Percentiles rank a stretch among this genome's conserved stretches.
These are phyloP conservation scores for Sphaerulina vaccinii DNA, from an alignment of 2,329 filamentous ascomycete genomes.

Conservation along the genomic window DNA sequence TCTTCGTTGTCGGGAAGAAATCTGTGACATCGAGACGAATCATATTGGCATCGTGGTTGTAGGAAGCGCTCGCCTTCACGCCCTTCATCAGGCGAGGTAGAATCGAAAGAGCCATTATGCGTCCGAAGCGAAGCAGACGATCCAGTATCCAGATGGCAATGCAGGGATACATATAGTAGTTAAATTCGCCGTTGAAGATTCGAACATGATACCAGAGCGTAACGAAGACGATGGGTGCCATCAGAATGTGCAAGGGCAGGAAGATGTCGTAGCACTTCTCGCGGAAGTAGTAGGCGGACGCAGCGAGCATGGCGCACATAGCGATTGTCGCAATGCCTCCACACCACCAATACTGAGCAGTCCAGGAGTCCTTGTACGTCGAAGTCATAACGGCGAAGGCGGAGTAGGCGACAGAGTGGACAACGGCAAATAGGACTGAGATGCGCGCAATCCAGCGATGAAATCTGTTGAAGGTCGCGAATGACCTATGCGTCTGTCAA, in stretches of 20 bases:
- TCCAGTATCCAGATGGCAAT: slow-evolving; percentile 54
- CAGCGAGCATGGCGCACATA: slow-evolving; percentile 48
- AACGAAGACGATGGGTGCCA: slow-evolving; percentile 52
- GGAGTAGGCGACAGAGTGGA: slow-evolving; percentile 61
- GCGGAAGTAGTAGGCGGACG: slow-evolving; percentile 54
- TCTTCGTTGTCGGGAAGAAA: slow-evolving; percentile 33
- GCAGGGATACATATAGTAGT: slow-evolving; percentile 49
- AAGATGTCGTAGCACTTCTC: slow-evolving; percentile 55
- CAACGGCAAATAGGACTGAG: slow-evolving; percentile 59
- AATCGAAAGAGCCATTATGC: slow-evolving; percentile 39
- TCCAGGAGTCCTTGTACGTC: slow-evolving; percentile 33
- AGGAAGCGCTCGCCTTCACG: slow-evolving; percentile 43
- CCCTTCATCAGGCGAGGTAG: slow-evolving; percentile 31
- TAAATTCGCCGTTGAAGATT: slow-evolving; percentile 53
- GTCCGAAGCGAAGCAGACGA: slow-evolving; percentile 47
- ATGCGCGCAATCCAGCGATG: slow-evolving; percentile 66
- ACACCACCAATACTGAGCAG: slow-evolving; percentile 51
- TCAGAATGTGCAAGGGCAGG: slow-evolving; percentile 51
- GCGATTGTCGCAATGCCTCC: slow-evolving; percentile 47
- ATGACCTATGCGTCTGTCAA: slow-evolving; percentile 50
- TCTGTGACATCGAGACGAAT: slow-evolving; percentile 46
- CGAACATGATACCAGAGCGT: slow-evolving; percentile 55
- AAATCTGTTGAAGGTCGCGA: slow-evolving; percentile 64
- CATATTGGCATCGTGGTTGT: slow-evolving; percentile 46
- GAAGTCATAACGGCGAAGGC: slow-evolving; percentile 44